phyloP scores from a whole-genome alignment of 352 stramenopile genomes.

The Globisporangium apiculatum region DNA sequence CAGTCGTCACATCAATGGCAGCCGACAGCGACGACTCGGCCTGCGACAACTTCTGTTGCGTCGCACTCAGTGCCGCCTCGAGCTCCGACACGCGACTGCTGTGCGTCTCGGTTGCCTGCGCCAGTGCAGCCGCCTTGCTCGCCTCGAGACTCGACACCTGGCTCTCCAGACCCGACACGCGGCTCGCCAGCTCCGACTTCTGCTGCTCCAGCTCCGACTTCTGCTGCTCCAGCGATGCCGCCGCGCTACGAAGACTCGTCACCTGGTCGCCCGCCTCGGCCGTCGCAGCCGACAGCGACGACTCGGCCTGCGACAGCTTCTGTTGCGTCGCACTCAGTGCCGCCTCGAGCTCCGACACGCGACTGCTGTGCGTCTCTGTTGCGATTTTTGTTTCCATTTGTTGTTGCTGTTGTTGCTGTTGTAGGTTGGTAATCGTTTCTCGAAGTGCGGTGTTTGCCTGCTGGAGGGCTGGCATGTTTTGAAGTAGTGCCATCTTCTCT shows the following conservation, averaged over 20 bases:
- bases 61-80: conserved; percentile 7
- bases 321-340: conserved; percentile 5
- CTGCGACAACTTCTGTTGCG: conserved; percentile 11
- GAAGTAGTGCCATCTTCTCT: conserved; percentile 1
- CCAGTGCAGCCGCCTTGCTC: conserved; percentile 8
- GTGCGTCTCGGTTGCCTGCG: conserved; percentile 11
- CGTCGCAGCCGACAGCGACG: conserved; percentile 14
- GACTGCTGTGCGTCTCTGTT: conserved; percentile 1
- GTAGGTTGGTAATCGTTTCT: no score
- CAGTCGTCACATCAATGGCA: conserved; percentile 10
- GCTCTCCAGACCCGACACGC: conserved; percentile 13
- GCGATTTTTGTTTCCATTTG: background rate
- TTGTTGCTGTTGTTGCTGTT: background rate
- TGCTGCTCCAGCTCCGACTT: conserved; percentile 17
- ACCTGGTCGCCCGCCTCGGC: conserved; percentile 16
- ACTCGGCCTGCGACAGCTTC: conserved; percentile 9
- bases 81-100: conserved; percentile 8
- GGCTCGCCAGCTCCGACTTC: conserved; percentile 12
- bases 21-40: conserved; percentile 12
- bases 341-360: conserved; percentile 13
- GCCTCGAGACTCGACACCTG: conserved; percentile 17
- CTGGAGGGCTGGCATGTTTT: no score
- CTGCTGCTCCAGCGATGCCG: conserved; percentile 18
- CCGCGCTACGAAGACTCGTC: conserved; percentile 14
- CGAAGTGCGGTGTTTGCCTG: background rate